Conservation (phyloP, 1,139 yeast species). For the Candida anutae region DNA sequence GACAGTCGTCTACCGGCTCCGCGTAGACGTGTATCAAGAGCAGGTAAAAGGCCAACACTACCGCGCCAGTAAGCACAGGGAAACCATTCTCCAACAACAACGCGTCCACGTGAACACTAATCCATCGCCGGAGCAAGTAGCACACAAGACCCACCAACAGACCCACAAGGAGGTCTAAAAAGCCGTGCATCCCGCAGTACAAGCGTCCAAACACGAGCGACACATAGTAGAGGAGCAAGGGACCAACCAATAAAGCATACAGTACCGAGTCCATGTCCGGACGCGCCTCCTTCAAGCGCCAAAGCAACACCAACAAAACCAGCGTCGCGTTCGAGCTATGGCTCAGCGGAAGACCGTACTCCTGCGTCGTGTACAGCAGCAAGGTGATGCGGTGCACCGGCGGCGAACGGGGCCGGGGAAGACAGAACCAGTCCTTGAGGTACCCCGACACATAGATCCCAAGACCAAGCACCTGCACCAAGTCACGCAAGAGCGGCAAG, state of each 20-base stretch:
- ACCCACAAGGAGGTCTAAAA: constrained; percentile 68
- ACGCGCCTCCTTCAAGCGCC: constrained; percentile 12
- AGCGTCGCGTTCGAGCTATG: constrained; percentile 92
- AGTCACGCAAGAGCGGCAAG: constrained; percentile 51
- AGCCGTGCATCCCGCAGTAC: constrained; percentile 98
- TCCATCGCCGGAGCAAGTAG: constrained; percentile 30
- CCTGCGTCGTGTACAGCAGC: constrained; percentile 82
- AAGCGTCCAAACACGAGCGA: constrained; percentile 74
- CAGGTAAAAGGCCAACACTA: constrained; percentile 33
- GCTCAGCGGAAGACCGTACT: constrained; percentile 91
- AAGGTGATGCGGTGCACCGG: constrained; percentile 86
- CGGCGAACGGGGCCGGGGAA: constrained; percentile 90
- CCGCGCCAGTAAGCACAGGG: constrained; percentile 15
- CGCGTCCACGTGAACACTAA: constrained; percentile 35
- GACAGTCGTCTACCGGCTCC: constrained; percentile 88
- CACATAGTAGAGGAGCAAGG: constrained; percentile 42
- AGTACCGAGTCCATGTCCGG: constrained; percentile 6
- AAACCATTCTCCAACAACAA: constrained; percentile 14
- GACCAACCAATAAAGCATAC: constrained; percentile 7
- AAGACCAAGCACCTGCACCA: constrained; percentile 70
- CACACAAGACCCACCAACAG: constrained; percentile 50
- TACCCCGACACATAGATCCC: constrained; percentile 79
- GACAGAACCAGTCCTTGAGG: constrained; percentile 75
- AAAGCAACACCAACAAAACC: constrained; percentile 47
- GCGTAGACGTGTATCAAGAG: constrained; percentile 62